phyloP scores from a whole-genome alignment of 495 filamentous ascomycete genomes.

The Monascus purpureus region DNA sequence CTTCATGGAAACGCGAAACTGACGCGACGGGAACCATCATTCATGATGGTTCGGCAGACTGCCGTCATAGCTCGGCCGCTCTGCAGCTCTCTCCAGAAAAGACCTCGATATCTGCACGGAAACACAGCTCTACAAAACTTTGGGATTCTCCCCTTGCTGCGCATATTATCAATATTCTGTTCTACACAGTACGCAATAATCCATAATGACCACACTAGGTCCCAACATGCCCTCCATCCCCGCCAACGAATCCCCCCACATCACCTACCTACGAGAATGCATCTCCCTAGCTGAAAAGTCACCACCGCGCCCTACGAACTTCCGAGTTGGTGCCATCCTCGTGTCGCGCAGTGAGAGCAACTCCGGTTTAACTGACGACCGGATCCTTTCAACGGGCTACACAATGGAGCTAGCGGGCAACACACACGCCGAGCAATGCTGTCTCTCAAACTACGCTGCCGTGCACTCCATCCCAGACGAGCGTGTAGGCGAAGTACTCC shows the following conservation, averaged over 20 bases:
- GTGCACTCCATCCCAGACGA: slow-evolving; percentile 38
- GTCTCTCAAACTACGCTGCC: slow-evolving; percentile 60
- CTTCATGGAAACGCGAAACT: slow-evolving; percentile 10
- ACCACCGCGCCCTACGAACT: slow-evolving; percentile 78
- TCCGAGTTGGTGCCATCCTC: slow-evolving; percentile 78
- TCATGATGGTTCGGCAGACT: background rate
- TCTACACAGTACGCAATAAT: background rate
- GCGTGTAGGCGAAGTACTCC: slow-evolving; percentile 40
- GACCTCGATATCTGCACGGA: slow-evolving; percentile 1
- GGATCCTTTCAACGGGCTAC: slow-evolving; percentile 70
- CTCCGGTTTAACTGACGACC: slow-evolving; percentile 15
- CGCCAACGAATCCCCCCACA: slow-evolving; percentile 32
- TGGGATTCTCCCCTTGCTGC: background rate
- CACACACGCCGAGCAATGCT: slow-evolving; percentile 92
- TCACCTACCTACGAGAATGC: slow-evolving; percentile 54
- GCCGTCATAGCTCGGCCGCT: slow-evolving; percentile 14
- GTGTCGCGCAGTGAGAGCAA: slow-evolving; percentile 33
- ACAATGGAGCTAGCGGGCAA: slow-evolving; percentile 85
- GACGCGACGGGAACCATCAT: slow-evolving; percentile 10
- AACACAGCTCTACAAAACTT: background rate
- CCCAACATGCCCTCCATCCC: slow-evolving; percentile 4
- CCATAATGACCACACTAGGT: slow-evolving; percentile 1
- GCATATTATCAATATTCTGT: background rate
- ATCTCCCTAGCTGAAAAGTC: slow-evolving; percentile 63
- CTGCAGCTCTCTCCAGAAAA: slow-evolving; percentile 9